Evolutionary conservation across 805 yeast genomes (phyloP), one percentile per base, ranked within the genome.

Genomic region (Nakazawaea siamensis): DNA sequence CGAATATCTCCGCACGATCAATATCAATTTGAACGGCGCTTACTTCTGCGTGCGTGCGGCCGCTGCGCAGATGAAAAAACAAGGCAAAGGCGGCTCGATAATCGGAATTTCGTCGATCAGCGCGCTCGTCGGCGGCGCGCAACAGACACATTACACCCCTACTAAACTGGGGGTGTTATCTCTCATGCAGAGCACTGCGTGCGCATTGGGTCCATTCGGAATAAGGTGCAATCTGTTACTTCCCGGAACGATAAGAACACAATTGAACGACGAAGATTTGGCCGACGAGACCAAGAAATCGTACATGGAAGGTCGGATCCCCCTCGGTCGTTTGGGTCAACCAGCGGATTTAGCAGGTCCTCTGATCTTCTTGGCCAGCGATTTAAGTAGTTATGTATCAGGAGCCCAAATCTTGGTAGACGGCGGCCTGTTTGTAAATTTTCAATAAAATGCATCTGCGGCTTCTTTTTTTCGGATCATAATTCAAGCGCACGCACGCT

Each of bases 1-100:
- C 23, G 47, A 54, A 5, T 60, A 56, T 39, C 44, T 50, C 24
- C 43, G 46, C 28, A 63, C 66, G 3, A 55, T 63, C 19, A 50
- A 49, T 28, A 55, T 64, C 42, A 67, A 66, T 41, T 49, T 66
- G 35, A 58, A 62, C 33, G 73, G 73, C 18, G 58, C 62, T 16
- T 67, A 55, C 41, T 66, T 54, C 40, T 55, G 65, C n/a, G 59
- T 65, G 5, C 70, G 66, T 37, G 70, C 70, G 3, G 71, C 67
- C 6, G 70, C 68, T 4, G 49, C 49, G 29, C 70, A 64, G 43
- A 58, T 67, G 67, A 55, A 53, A 34, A 44, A 46, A 18, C 71
- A 66, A 39, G 69, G 70, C 5, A 58, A 57, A 30, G 70, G 71
- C 18, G 73, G 73, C 2, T 61, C 67, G 11, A 64, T 67, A 36